Evolutionary conservation across 768 basidiomycete species (phyloP).

Genomic region (Phanerochaete carnosa): DNA sequence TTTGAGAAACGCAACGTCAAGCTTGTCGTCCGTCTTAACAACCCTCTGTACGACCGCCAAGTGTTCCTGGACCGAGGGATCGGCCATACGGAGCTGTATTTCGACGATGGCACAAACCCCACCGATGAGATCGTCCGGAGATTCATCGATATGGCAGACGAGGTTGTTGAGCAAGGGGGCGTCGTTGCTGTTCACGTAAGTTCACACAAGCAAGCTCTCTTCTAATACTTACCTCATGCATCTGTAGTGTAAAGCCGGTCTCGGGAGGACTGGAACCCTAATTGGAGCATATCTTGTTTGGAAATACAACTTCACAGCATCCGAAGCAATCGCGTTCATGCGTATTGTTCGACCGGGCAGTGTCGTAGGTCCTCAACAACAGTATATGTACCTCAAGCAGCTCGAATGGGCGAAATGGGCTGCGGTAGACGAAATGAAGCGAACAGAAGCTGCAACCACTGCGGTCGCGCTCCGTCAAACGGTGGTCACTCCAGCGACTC

Average conservation of each 20-base stretch:
- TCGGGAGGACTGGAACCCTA: slow-evolving; percentile 93
- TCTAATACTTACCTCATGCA: slow-evolving; percentile 1
- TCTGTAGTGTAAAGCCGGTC: slow-evolving; percentile 87
- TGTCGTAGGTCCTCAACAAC: slow-evolving; percentile 90
- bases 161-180: slow-evolving; percentile 71
- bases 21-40: slow-evolving; percentile 91
- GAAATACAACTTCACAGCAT: slow-evolving; percentile 97
- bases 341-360: slow-evolving; percentile 93
- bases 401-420: slow-evolving; percentile 94
- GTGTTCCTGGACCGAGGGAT: slow-evolving; percentile 84
- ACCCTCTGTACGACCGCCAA: slow-evolving; percentile 81
- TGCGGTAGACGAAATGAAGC: slow-evolving; percentile 76
- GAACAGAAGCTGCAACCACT: slow-evolving; percentile 36
- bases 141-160: slow-evolving; percentile 85
- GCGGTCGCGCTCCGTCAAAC: slow-evolving; percentile 24
- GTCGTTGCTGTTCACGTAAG: slow-evolving; percentile 87
- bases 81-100: slow-evolving; percentile 89
- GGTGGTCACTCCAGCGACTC: slow-evolving; percentile 72
- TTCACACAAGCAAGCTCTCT: slow-evolving; percentile 16
- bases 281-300: slow-evolving; percentile 98
- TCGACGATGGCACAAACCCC: slow-evolving; percentile 97
- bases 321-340: slow-evolving; percentile 98
- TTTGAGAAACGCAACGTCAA: slow-evolving; percentile 87
- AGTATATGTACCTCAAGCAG: slow-evolving; percentile 94
- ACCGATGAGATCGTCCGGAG: slow-evolving; percentile 91